Evolutionary conservation across 352 stramenopile genomes (phyloP), one percentile per base, ranked within the genome.

Genomic region (Globisporangium paroecandrum): DNA sequence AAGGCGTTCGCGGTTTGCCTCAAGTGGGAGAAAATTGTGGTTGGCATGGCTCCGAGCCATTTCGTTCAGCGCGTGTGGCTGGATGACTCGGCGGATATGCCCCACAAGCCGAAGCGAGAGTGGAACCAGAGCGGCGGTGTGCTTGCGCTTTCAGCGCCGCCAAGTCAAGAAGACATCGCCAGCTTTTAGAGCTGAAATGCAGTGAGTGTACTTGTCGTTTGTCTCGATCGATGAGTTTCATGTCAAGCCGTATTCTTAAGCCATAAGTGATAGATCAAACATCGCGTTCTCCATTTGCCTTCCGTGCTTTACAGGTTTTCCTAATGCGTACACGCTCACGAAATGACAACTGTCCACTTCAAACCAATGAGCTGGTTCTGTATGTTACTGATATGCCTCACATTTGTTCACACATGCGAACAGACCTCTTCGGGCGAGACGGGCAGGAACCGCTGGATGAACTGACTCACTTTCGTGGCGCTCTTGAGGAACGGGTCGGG

Each of bases 391-490:
- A 4, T 18, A 54, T 54, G 1, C 46, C 20, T 54, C 20, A 24
- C 46, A 13, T 25, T 25, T 25, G 7, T n/a, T 61, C 20, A 61
- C 29, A 62, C 68, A 41, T 83, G 78, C 32, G 87, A 79, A 13
- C 79, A 73, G 10, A 72, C 70, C 22, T 91, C 83, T 13, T 89
- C 83, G 1, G 83, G 83, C 15, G 79, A 85, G 2, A 91, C 70
- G 12, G 83, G 83, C 58, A 91, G 65, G 54, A 85, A 90, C 20
- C 83, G 78, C 29, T 81, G 81, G n/a, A 91, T 76, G 65, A 91
- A 91, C 62, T 91, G 81, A n/a, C 75, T 77, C 22, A 89, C 64
- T 32, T 87, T 87, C 18, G 80, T 79, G 15, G 78, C 77, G 29
- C 70, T 76, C 32, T 73, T 77, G 8, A 88, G 61, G 55, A 91